Evolutionary conservation across 75 land plant genomes (phyloP).

Genomic region (Chamaecyparis obtusa): DNA sequence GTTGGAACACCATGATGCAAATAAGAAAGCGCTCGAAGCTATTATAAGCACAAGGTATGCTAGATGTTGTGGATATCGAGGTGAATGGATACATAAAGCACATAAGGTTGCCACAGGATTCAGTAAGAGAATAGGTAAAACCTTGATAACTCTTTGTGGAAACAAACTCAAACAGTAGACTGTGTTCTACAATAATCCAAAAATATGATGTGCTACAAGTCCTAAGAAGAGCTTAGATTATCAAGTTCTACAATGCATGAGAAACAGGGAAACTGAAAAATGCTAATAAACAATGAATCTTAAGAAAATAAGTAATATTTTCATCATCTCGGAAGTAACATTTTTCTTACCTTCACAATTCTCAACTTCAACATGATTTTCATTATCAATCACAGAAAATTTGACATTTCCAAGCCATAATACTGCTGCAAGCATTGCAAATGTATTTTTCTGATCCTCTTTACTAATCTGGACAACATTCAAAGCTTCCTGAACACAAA

Average conservation of each 20-base stretch:
- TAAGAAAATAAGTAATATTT: background rate
- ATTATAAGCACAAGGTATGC: background rate
- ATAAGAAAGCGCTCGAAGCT: background rate
- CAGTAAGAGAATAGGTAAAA: background rate
- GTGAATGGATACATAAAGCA: background rate
- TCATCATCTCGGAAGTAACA: background rate
- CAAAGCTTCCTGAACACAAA: conserved; percentile 67
- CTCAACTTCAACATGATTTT: conserved; percentile 68
- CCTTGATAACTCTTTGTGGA: background rate
- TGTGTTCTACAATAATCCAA: background rate
- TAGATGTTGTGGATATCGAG: background rate
- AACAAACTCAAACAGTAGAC: background rate
- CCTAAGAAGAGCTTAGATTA: background rate
- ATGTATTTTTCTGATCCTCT: conserved; percentile 72
- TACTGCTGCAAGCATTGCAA: conserved; percentile 85
- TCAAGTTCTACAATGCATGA: background rate
- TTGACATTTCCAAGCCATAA: conserved; percentile 89
- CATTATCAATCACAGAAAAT: conserved; percentile 64
- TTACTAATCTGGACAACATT: conserved; percentile 67
- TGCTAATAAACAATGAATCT: background rate
- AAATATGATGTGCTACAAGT: background rate
- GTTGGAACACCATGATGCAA: background rate
- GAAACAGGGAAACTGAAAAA: background rate
- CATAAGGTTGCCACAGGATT: background rate
- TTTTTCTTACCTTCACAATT: conserved; percentile 66